These are phyloP conservation scores for Chenopodium quinoa DNA, from an alignment of 148 eudicot species.

Conservation along the genomic window DNA sequence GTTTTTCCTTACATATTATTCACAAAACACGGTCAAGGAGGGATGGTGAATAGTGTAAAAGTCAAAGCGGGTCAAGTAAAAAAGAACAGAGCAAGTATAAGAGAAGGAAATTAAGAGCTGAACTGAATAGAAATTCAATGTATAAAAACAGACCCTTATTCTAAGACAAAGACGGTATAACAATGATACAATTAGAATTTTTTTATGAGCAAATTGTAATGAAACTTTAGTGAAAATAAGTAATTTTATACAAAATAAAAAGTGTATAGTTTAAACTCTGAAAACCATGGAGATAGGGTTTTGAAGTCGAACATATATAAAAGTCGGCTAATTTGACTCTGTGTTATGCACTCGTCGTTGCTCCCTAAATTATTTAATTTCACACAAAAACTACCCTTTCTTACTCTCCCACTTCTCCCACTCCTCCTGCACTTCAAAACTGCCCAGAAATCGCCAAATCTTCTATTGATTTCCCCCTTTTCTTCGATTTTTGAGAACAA, in stretches of 20 bases:
- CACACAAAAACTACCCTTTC: not conserved
- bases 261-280: not conserved
- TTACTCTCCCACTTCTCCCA: not conserved
- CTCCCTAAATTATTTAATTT: slow-evolving; percentile 3
- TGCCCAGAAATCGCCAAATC: not conserved
- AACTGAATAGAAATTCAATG: too few relatives aligned
- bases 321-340: not conserved
- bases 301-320: not conserved
- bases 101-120: too few relatives aligned
- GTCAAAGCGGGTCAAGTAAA: too few relatives aligned
- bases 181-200: too few relatives aligned
- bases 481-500: not conserved
- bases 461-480: not conserved
- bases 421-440: not conserved
- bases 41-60: too few relatives aligned
- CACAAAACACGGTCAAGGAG: too few relatives aligned
- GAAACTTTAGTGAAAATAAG: too few relatives aligned
- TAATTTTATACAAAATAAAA: not conserved
- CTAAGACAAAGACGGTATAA: too few relatives aligned
- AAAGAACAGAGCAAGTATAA: too few relatives aligned
- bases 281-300: slow-evolving; percentile 26
- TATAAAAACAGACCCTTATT: too few relatives aligned
- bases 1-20: too few relatives aligned
- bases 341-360: not conserved
- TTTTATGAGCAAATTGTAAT: not conserved